These are phyloP conservation scores for Tausonia pullulans DNA, from an alignment of 1,284 basidiomycete species.

Conservation along the genomic window DNA sequence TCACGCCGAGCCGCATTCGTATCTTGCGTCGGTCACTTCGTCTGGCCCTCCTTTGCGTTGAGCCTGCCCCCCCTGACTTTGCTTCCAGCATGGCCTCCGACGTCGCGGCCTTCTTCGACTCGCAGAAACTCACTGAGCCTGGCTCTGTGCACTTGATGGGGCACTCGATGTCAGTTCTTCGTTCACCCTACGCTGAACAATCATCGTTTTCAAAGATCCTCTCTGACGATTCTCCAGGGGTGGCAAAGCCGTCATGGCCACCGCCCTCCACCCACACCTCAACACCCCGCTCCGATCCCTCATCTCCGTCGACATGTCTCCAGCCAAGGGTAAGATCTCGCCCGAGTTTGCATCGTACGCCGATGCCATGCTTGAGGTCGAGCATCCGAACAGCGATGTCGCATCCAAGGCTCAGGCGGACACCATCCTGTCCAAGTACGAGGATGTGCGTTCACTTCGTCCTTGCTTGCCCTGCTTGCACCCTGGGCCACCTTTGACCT, in stretches of 20 bases:
- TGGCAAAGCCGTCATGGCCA: constrained; percentile 43
- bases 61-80: not conserved
- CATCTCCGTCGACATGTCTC: constrained; percentile 44
- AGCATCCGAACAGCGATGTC: constrained; percentile 30
- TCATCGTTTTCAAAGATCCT: not conserved
- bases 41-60: constrained; percentile 13
- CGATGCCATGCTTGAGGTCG: constrained; percentile 40
- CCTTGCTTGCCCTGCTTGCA: not conserved
- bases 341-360: constrained; percentile 40
- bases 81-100: constrained; percentile 35
- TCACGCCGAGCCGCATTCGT: constrained; percentile 38
- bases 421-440: constrained; percentile 37
- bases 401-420: constrained; percentile 40
- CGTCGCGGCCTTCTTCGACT: constrained; percentile 35
- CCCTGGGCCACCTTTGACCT: not conserved
- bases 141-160: constrained; percentile 38
- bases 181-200: not conserved
- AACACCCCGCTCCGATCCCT: constrained; percentile 35
- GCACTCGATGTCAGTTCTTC: constrained; percentile 40
- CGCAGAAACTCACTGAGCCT: constrained; percentile 29
- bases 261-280: constrained; percentile 36
- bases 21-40: constrained; percentile 32
- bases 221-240: constrained; percentile 31
- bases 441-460: constrained; percentile 30
- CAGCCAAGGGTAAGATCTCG: constrained; percentile 40